Conservation (phyloP, 2,329 filamentous ascomycete genomes). For the Hymenoscyphus fructigenus region DNA sequence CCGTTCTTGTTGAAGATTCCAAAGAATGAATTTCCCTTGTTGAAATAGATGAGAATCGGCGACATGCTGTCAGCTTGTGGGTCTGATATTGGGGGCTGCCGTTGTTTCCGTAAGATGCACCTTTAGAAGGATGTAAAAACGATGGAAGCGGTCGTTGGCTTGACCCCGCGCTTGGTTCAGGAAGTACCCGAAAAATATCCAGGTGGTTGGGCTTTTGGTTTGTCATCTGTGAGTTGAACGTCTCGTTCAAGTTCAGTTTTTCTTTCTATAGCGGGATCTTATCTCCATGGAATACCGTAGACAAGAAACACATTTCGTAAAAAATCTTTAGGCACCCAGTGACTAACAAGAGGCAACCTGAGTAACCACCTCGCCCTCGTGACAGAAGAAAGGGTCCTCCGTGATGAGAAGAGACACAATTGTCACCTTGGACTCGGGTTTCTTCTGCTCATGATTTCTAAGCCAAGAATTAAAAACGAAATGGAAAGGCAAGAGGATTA, state of each 20-base stretch:
- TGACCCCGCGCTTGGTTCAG: neutral
- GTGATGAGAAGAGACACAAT: neutral
- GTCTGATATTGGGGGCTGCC: neutral
- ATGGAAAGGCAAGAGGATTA: neutral
- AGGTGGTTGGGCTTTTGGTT: neutral
- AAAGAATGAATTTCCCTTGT: neutral
- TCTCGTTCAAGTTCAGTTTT: neutral
- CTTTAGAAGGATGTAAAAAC: too few species aligned
- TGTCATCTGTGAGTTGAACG: neutral
- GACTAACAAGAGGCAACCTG: neutral
- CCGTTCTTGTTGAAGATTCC: neutral
- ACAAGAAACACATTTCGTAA: neutral
- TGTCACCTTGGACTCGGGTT: too few species aligned
- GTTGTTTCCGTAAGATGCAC: neutral
- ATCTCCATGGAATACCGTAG: neutral
- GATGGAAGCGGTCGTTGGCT: too few species aligned
- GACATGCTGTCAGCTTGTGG: neutral
- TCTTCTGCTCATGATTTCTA: neutral
- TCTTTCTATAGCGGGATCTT: neutral
- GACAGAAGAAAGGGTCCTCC: neutral
- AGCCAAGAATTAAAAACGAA: neutral
- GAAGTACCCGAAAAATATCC: neutral
- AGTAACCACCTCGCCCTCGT: neutral
- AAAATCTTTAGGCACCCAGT: neutral
- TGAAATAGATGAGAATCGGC: neutral